Base-by-base conservation (phyloP, 345 rosid genomes). In the Barbarea vulgaris region DNA sequence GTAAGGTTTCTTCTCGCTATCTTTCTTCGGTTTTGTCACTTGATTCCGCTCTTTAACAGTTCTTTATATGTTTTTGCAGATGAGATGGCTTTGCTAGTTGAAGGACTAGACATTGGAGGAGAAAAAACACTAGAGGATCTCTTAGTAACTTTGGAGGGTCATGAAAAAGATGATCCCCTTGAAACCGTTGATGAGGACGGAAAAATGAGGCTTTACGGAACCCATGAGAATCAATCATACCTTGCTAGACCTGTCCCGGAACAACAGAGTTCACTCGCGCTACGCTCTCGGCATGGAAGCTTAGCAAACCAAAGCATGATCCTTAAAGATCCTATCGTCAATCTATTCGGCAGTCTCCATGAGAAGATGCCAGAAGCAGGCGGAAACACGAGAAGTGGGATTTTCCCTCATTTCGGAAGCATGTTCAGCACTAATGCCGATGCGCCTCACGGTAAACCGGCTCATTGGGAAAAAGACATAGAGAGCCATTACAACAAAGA, bases 11-110 rank as follows among this genome's bases (percentile, higher is more conserved):
- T 53, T 39, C 70, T 11, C 5, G 2, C 48, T 21, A 15, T 64
- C 25, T 28, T 64, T 65, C 48, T 48, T 47, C 6, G 72, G 8
- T 62, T 18, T 14, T 9, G 2, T 28, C 37, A 24, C 42, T 36
- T 25, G 30, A 14, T 9, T 68, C 9, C 0, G 7, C 1, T 34
- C n/a, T 14, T 57, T 39, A 50, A 65, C 37, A 10, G 25, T 37
- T 56, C 14, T 57, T 70, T 19, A n/a, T 10, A 11, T 54, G 2
- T 62, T 54, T 39, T 69, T 39, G 57, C 21, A 95, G 99, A 97
- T 76, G 99, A 92, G 91, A 77, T 95, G 95, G 97, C 99, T 77
- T 86, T 95, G 78, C 86, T 95, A 52, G 93, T 89, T 64, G 97
- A 95, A 83, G 99, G 99, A 63, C 90, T 95, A 50, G 99, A 88